phyloP scores from a whole-genome alignment of 768 basidiomycete genomes.

The Kwoniella dejecticola region DNA sequence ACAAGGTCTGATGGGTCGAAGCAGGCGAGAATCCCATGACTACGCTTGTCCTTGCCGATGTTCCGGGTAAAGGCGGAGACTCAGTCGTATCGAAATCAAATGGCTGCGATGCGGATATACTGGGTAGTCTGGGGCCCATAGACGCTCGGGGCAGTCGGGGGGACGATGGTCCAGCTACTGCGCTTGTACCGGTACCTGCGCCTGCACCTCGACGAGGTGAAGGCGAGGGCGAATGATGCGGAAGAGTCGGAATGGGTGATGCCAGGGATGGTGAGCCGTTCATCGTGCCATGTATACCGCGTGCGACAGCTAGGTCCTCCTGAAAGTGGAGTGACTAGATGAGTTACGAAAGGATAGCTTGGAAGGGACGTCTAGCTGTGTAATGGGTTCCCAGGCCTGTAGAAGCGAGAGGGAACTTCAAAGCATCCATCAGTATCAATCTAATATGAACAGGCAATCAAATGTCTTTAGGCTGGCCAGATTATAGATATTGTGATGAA shows the following conservation, averaged over 20 bases:
- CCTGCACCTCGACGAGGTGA: constrained; percentile 20
- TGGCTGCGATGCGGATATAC: constrained; percentile 19
- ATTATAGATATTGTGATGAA: too few relatives aligned
- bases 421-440: not conserved
- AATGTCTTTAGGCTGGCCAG: too few relatives aligned
- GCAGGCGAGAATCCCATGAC: constrained; percentile 33
- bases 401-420: too few relatives aligned
- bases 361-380: not conserved
- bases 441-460: too few relatives aligned
- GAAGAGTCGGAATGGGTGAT: constrained; percentile 9
- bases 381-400: too few relatives aligned
- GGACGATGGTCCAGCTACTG: constrained; percentile 31
- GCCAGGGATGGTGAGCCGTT: constrained; percentile 17
- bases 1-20: constrained; percentile 14
- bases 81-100: constrained; percentile 23
- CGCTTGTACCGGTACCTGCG: constrained; percentile 3
- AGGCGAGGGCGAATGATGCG: constrained; percentile 6
- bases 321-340: not conserved
- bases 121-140: constrained; percentile 27
- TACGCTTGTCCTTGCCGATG: constrained; percentile 21
- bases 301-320: not conserved
- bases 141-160: constrained; percentile 28
- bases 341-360: not conserved
- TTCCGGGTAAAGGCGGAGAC: constrained; percentile 12
- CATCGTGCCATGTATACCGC: constrained; percentile 3